Base-by-base conservation (phyloP, 2,329 filamentous ascomycete species). In the Gremmenia infestans region DNA sequence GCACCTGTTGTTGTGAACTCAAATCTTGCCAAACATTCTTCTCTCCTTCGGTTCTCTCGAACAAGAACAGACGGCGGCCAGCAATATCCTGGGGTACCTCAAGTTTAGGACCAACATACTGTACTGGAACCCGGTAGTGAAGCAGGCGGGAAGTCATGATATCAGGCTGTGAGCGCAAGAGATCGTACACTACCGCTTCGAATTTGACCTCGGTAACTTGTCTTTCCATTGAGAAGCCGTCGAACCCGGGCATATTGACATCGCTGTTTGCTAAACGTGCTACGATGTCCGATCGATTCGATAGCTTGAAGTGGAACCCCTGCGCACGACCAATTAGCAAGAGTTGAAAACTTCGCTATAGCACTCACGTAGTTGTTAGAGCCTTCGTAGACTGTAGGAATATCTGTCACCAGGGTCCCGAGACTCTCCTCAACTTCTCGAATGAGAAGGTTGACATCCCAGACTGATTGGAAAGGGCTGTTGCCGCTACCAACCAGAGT, bases 361-460 rank as follows among this genome's bases (percentile, higher is more conserved):
- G 22, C n/a, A 60, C 59, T 58, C 19, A 66, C 68, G 52, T 67
- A 70, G 57, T 68, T 63, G 57, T 70, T 67, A 15, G 66, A 68
- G 28, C 66, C 66, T 32, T 48, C 15, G 12, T 12, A 28, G 15
- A 68, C 54, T 15, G 37, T 8, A 6, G 66, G 63, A 37, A 70
- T 68, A 32, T 68, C 64, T 32, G 57, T 46, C 48, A 71, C 64
- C 11, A 51, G 36, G 35, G 57, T 42, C 19, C 25, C 50, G 45
- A 67, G 55, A 32, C 48, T 57, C 37, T 65, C 47, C 51, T 70
- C 66, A 39, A 68, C 58, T 51, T 70, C 68, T 48, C 42, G 48
- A 45, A 70, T 62, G 28, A 71, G 65, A 7, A 63, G 52, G 23
- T 61, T 57, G 11, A 69, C 63, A 49, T 69, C 63, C 59, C 61